These are phyloP conservation scores for Coniochaeta ligniaria DNA, from an alignment of 2,329 filamentous ascomycete genomes.

Conservation along the genomic window DNA sequence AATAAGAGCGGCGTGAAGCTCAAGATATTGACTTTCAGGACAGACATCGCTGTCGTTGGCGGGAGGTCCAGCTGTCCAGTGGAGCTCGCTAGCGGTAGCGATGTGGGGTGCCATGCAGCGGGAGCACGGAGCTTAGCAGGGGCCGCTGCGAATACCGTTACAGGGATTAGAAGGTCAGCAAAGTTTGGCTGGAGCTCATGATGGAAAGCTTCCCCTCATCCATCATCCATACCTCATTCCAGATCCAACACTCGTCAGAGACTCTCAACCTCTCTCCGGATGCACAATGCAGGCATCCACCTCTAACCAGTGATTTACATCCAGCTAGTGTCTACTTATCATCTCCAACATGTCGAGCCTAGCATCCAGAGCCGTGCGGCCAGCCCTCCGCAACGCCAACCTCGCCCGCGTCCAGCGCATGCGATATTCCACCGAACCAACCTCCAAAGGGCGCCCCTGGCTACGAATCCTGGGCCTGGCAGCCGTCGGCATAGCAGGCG, in stretches of 20 bases:
- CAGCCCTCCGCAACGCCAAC: neutral
- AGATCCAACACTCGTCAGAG: too few relatives aligned
- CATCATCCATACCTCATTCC: neutral
- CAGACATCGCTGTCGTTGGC: neutral
- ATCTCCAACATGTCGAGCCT: neutral
- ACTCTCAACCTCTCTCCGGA: neutral
- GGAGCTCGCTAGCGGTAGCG: neutral
- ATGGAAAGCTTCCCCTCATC: neutral
- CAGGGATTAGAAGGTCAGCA: too few relatives aligned
- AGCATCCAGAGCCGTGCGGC: neutral
- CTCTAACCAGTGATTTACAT: neutral
- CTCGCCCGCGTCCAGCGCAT: neutral
- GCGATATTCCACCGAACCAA: neutral
- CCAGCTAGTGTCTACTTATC: too few relatives aligned
- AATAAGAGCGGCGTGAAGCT: neutral
- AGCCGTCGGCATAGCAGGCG: slow-evolving; percentile 9
- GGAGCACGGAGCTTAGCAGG: neutral
- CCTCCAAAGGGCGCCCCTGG: neutral
- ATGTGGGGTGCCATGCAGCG: neutral
- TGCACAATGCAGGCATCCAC: neutral
- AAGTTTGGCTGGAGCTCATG: neutral
- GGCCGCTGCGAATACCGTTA: neutral
- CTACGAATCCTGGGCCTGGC: slow-evolving; percentile 6
- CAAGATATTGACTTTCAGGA: neutral
- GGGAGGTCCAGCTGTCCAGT: neutral